Conservation (phyloP, 345 rosid genomes). For the Barbarea vulgaris region DNA sequence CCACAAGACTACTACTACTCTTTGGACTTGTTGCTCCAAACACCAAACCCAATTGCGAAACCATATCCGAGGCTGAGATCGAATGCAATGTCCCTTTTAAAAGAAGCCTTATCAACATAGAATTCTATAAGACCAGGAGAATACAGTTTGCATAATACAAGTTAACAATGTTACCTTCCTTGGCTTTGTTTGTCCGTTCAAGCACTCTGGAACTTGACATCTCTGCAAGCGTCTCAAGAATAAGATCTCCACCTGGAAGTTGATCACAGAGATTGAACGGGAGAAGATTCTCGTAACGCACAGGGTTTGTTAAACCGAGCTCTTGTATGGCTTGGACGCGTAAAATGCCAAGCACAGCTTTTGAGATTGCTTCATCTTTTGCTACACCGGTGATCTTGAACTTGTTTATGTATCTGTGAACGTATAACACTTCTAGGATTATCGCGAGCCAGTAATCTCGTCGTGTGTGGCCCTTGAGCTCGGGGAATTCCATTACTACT, state of each 20-base stretch:
- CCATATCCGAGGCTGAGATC: conserved; percentile 68
- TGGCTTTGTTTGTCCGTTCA: conserved; percentile 48
- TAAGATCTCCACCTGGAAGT: conserved; percentile 96
- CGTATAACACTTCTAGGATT: conserved; percentile 71
- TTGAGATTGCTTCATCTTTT: conserved; percentile 74
- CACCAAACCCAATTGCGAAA: conserved; percentile 73
- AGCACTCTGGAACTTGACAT: conserved; percentile 56
- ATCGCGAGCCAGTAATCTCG: conserved; percentile 93
- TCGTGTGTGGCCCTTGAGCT: conserved; percentile 89
- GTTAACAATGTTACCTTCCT: conserved; percentile 36
- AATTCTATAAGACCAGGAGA: neutral
- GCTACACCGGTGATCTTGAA: conserved; percentile 63
- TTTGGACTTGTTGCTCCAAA: conserved; percentile 62
- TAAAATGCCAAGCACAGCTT: conserved; percentile 82
- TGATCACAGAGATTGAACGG: conserved; percentile 89
- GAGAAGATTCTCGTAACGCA: conserved; percentile 63
- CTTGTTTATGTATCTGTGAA: conserved; percentile 68
- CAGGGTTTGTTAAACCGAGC: conserved; percentile 49
- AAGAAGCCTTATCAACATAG: neutral
- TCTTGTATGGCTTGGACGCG: conserved; percentile 89
- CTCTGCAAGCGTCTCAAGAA: conserved; percentile 81
- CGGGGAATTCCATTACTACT: conserved; percentile 84
- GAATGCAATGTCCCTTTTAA: conserved; percentile 52
- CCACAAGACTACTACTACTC: conserved; percentile 53
- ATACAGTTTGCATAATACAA: neutral